Percentiles rank a stretch among this genome's conserved stretches.
These are phyloP conservation scores for Staphylotrichum longicolle DNA, from an alignment of 495 filamentous ascomycete species.

Conservation along the genomic window DNA sequence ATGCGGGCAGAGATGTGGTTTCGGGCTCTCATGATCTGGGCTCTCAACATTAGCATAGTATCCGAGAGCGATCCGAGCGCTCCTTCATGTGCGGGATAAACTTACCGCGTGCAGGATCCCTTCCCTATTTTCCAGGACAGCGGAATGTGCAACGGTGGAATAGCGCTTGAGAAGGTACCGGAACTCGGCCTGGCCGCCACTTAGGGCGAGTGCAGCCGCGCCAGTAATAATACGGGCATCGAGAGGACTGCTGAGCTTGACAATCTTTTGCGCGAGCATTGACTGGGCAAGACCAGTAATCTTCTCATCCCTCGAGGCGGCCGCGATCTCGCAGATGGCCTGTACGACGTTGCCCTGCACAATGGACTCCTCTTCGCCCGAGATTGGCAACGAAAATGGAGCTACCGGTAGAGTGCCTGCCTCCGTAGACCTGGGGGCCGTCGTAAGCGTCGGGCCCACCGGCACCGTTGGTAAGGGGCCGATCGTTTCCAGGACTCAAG, in stretches of 20 bases:
- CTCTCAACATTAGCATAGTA: constrained; percentile 19
- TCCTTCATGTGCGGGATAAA: constrained; percentile 29
- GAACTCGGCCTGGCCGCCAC: constrained; percentile 73
- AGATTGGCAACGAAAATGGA: constrained; percentile 72
- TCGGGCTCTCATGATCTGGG: constrained; percentile 69
- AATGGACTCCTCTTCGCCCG: constrained; percentile 69
- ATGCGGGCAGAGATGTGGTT: constrained; percentile 69
- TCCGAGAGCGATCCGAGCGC: background rate
- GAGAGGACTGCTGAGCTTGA: constrained; percentile 70
- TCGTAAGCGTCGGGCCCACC: constrained; percentile 39
- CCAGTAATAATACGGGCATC: constrained; percentile 83
- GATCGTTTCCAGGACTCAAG: constrained; percentile 65
- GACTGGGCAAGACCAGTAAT: constrained; percentile 93
- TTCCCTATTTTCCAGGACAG: constrained; percentile 62
- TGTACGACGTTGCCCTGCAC: constrained; percentile 81
- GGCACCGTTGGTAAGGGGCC: constrained; percentile 36
- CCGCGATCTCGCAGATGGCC: constrained; percentile 84
- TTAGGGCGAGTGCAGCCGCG: constrained; percentile 70
- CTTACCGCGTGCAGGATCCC: constrained; percentile 62
- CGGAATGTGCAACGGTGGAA: constrained; percentile 66
- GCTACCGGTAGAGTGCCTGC: constrained; percentile 65
- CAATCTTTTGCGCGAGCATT: constrained; percentile 91
- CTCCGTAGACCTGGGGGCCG: constrained; percentile 46
- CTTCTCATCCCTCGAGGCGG: constrained; percentile 76
- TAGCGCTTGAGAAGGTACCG: constrained; percentile 81